Conservation (phyloP, 352 stramenopile genomes). For the Phytophthora cryptogea region DNA sequence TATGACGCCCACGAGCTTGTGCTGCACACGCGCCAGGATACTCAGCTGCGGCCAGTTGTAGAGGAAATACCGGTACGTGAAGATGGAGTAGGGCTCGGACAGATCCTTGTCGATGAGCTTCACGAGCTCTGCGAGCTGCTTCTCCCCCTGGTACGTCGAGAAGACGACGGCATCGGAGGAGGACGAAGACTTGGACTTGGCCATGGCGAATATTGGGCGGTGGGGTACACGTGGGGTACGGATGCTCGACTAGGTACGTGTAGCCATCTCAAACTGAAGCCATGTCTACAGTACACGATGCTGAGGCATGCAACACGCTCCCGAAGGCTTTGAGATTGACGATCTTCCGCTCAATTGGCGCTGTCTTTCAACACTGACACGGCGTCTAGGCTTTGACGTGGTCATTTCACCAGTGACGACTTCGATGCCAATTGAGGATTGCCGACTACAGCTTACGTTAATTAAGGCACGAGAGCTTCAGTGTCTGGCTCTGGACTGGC, state of each 20-base stretch:
- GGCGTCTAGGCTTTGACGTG: too few species aligned
- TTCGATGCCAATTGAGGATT: constrained; percentile 6
- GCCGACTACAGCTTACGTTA: too few species aligned
- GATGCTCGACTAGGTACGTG: too few species aligned
- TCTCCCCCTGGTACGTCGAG: constrained; percentile 83
- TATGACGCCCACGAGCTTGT: constrained; percentile 91
- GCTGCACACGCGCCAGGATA: constrained; percentile 82
- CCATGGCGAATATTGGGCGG: constrained; percentile 1
- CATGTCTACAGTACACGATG: too few species aligned
- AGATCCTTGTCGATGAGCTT: constrained; percentile 95
- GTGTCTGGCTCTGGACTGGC: constrained; percentile 11
- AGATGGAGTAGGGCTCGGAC: constrained; percentile 95
- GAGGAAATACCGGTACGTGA: constrained; percentile 97
- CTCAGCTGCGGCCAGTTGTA: constrained; percentile 95
- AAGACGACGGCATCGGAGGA: constrained; percentile 48
- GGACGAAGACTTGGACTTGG: constrained; percentile 32
- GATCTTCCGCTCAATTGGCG: too few species aligned
- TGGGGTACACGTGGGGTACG: not conserved
- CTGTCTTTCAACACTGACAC: too few species aligned
- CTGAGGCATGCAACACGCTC: too few species aligned
- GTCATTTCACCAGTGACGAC: not conserved
- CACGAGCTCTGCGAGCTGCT: constrained; percentile 91
- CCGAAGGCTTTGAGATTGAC: too few species aligned
- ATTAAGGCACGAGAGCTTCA: not conserved
- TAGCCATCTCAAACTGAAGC: too few species aligned